Base-by-base conservation (phyloP, 2,329 filamentous ascomycete genomes). In the Fusarium sp. region DNA sequence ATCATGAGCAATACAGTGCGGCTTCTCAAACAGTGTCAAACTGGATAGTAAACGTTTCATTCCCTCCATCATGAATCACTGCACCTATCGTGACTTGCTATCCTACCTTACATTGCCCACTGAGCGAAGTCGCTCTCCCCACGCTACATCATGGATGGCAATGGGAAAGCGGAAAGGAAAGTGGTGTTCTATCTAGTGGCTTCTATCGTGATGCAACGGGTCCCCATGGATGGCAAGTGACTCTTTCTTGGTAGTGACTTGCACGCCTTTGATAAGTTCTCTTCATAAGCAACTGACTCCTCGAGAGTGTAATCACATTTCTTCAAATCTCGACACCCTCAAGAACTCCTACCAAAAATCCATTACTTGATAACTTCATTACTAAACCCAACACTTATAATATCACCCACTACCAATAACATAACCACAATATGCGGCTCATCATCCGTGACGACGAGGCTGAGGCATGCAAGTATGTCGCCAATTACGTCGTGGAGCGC, bases 401-500 rank as follows among this genome's bases (percentile, higher is more conserved):
- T 52, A 52, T 47, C 60, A 62, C 65, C 75, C 69, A 65, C 69
- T 64, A 72, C 68, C 59, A 65, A 65, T 68, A 57, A 53, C 27
- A 62, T 55, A 50, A 68, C 73, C 62, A 68, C 80, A 84, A 76
- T 76, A 96, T 94, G 93, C 91, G 93, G 84, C 89, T 96, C 78
- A 95, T 96, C 82, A 93, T 96, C 79, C 89, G 93, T 80, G 91
- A 95, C 80, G 87, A 94, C 77, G 86, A 91, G 75, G 81, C 86
- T 60, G 84, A 87, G 70, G 92, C 92, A 62, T 93, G 93, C 78
- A 86, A 87, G 75, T 94, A 95, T 81, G 92, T 95, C 74, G 92
- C 93, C 69, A 91, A 93, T 81, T 94, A 95, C 82, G 92, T 96
- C 76, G 90, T 95, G 82, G 91, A 93, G 76, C 91, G 93, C 75